Evolutionary conservation across 345 rosid species (phyloP), one percentile per base, ranked within the genome.

Genomic region (Lepidium africanum): DNA sequence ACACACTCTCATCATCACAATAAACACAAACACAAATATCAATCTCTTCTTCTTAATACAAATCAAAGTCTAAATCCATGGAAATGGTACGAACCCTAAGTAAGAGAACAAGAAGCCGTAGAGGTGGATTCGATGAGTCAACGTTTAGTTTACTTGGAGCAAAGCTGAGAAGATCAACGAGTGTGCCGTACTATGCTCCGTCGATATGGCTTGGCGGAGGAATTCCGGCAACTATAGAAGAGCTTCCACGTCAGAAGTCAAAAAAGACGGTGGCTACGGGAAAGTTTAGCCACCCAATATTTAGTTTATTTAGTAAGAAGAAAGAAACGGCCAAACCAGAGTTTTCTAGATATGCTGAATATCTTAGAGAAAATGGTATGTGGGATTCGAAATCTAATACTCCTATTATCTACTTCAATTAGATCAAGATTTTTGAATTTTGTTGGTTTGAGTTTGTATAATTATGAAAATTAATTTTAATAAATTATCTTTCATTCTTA

Each of bases 351-450:
- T 70, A 70, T 39, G n/a, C n/a, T 11, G 67, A 70, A 33, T 70
- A 70, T 8, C 33, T 70, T 17, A 70, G 42, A 43, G 75, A 70
- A 59, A 68, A 69, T 70, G 75, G 69, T 42, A 61, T 67, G 45
- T 88, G 96, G 91, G 88, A 84, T 51, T 23, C 11, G 1, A 69
- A 41, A 6, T 70, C 83, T 9, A 82, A 78, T 58, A 33, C 43
- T 73, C 86, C 91, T 17, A 79, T 81, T 2, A 70, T 86, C 0
- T 56, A 82, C 37, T 82, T 59, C 42, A 80, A 77, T 43, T 83
- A 63, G 78, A 41, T 47, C 6, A 21, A 9, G 59, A 7, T 33
- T 30, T 14, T 5, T 52, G 38, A 11, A n/a, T 30, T n/a, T n/a
- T n/a, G n/a, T n/a, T n/a, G n/a, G n/a, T n/a, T n/a, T n/a, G 36